Percentiles rank a stretch among this genome's conserved stretches.
These are phyloP conservation scores for Aquilaria malaccensis DNA, from an alignment of 345 rosid genomes.

Conservation along the genomic window DNA sequence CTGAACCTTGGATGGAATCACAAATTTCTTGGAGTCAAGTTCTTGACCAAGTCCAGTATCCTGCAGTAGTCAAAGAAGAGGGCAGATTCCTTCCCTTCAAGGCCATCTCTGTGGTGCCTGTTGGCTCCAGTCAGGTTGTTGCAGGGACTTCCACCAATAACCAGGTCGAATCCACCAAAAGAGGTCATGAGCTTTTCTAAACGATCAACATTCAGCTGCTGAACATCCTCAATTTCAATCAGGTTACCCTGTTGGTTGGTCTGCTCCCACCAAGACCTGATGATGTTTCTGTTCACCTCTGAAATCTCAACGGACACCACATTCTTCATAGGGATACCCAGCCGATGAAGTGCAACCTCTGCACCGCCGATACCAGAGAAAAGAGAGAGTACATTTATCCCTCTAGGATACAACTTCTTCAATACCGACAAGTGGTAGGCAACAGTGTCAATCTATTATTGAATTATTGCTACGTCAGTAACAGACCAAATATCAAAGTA, in stretches of 20 bases:
- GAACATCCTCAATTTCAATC: slow-evolving; percentile 47
- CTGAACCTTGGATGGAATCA: too few relatives aligned
- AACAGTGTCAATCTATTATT: slow-evolving; percentile 71
- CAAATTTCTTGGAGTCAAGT: too few relatives aligned
- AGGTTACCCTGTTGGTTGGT: slow-evolving; percentile 76
- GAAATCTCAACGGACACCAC: slow-evolving; percentile 79
- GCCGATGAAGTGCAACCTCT: slow-evolving; percentile 81
- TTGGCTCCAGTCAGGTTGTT: slow-evolving; percentile 92
- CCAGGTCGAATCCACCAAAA: slow-evolving; percentile 77
- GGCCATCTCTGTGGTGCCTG: slow-evolving; percentile 60
- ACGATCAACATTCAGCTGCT: slow-evolving; percentile 30
- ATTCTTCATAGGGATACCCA: slow-evolving; percentile 52
- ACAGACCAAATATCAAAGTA: not conserved
- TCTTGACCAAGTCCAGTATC: slow-evolving; percentile 52
- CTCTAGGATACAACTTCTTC: slow-evolving; percentile 52
- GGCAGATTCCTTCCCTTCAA: slow-evolving; percentile 73
- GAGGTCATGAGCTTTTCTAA: slow-evolving; percentile 39
- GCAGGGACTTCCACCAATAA: slow-evolving; percentile 92
- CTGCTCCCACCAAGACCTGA: slow-evolving; percentile 83
- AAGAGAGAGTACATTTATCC: slow-evolving; percentile 69
- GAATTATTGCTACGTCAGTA: slow-evolving; percentile 4
- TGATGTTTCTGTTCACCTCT: slow-evolving; percentile 46
- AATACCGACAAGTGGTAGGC: slow-evolving; percentile 79
- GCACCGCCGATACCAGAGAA: slow-evolving; percentile 97
- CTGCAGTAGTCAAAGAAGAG: slow-evolving; percentile 71